These are phyloP conservation scores for Orbilia ellipsospora DNA, from an alignment of 2,329 filamentous ascomycete genomes.

Conservation along the genomic window DNA sequence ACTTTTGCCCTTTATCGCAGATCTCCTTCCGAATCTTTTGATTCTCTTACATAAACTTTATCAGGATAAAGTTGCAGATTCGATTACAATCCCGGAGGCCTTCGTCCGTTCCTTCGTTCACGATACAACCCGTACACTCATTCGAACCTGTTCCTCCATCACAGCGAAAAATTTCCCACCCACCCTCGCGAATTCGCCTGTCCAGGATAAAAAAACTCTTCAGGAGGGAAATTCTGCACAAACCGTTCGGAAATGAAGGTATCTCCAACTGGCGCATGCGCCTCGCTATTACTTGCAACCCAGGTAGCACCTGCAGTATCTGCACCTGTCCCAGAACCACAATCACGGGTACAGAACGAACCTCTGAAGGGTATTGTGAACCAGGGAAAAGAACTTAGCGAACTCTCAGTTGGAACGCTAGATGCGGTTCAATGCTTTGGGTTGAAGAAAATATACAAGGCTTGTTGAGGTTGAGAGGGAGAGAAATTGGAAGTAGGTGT, in stretches of 20 bases:
- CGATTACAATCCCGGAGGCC: constrained; percentile 16
- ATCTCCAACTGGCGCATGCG: constrained; percentile 32
- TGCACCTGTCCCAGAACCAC: constrained; percentile 43
- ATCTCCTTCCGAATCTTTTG: neutral
- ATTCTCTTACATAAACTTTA: constrained; percentile 2
- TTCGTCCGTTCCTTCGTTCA: constrained; percentile 11
- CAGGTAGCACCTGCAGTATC: constrained; percentile 37
- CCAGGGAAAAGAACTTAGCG: constrained; percentile 40
- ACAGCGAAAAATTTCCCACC: constrained; percentile 1
- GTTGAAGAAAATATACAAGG: constrained; percentile 49
- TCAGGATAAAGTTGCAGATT: constrained; percentile 16
- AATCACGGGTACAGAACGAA: constrained; percentile 36
- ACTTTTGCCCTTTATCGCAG: neutral
- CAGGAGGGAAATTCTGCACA: neutral
- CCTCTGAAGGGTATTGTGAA: constrained; percentile 38
- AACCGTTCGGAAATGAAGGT: constrained; percentile 27
- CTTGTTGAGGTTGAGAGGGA: constrained; percentile 29
- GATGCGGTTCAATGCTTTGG: constrained; percentile 41
- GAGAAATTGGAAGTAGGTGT: constrained; percentile 4
- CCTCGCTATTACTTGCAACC: constrained; percentile 35
- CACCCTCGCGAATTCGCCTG: constrained; percentile 13
- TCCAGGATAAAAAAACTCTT: constrained; percentile 21
- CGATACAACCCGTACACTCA: constrained; percentile 3
- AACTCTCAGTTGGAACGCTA: constrained; percentile 36
- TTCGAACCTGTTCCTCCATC: constrained; percentile 13